Evolutionary conservation across 257 asterid genomes (phyloP).

Genomic region (Ophiorrhiza pumila): DNA sequence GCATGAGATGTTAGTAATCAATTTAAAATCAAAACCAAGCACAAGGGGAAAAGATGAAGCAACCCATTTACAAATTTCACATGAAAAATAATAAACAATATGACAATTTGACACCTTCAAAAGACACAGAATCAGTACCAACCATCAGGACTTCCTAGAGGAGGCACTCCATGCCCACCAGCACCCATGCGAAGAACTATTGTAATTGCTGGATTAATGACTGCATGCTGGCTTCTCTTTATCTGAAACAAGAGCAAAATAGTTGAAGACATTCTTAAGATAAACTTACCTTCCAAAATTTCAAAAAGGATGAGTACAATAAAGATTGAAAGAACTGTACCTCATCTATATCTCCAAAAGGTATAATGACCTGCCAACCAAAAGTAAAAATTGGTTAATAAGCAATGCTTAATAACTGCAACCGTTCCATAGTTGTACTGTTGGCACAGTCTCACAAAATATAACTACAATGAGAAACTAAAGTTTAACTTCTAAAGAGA

Average conservation of each 20-base stretch:
- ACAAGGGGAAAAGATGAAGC: background rate
- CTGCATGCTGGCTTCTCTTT: constrained; percentile 85
- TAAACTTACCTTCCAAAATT: constrained; percentile 14
- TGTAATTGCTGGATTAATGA: constrained; percentile 84
- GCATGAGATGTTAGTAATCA: background rate
- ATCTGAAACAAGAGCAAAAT: constrained; percentile 45
- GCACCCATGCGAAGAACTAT: constrained; percentile 78
- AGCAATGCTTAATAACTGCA: constrained; percentile 12
- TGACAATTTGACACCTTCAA: background rate
- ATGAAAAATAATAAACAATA: background rate
- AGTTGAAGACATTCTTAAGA: constrained; percentile 19
- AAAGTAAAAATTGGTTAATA: constrained; percentile 20
- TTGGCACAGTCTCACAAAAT: background rate
- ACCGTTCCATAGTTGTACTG: background rate
- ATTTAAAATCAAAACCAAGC: background rate
- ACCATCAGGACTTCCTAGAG: constrained; percentile 84
- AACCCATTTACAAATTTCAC: background rate
- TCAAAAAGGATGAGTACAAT: constrained; percentile 15
- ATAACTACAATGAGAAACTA: background rate
- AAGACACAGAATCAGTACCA: constrained; percentile 24
- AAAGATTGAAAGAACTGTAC: constrained; percentile 39
- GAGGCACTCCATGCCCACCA: constrained; percentile 92
- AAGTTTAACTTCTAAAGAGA: background rate
- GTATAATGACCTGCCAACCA: constrained; percentile 73
- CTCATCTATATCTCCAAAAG: constrained; percentile 90